phyloP scores from a whole-genome alignment of 148 eudicot species.

The Rhododendron kiyosumense region DNA sequence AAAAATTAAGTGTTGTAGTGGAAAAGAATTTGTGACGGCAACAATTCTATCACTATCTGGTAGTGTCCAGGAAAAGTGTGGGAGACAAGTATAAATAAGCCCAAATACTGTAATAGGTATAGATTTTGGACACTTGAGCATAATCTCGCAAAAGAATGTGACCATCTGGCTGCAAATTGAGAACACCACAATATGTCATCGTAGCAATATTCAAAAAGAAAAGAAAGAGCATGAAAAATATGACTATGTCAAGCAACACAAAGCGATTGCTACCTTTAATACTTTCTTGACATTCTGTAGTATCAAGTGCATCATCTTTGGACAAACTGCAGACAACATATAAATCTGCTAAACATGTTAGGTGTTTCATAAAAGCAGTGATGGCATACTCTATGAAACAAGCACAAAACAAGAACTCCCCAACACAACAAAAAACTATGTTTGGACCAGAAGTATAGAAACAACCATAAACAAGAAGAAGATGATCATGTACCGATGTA shows the following conservation, averaged over 20 bases:
- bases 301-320: slow-evolving; percentile 31
- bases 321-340: slow-evolving; percentile 44
- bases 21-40: not conserved
- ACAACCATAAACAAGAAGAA: not conserved
- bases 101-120: not conserved
- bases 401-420: not conserved
- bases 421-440: not conserved
- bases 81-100: not conserved
- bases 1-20: not conserved
- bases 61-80: not conserved
- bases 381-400: not conserved
- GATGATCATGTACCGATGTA: not conserved
- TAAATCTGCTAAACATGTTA: slow-evolving; percentile 33
- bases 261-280: slow-evolving; percentile 25
- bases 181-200: not conserved
- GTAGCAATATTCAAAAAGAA: not conserved
- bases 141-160: slow-evolving; percentile 40
- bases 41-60: too few relatives aligned
- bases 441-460: not conserved
- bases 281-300: slow-evolving; percentile 31
- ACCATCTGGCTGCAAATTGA: slow-evolving; percentile 24
- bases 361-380: slow-evolving; percentile 5
- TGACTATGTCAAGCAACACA: not conserved
- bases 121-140: slow-evolving; percentile 21
- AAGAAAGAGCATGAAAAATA: not conserved